Conservation (phyloP, 371 early-diverging fungal species). For the Basidiobolus meristosporus region DNA sequence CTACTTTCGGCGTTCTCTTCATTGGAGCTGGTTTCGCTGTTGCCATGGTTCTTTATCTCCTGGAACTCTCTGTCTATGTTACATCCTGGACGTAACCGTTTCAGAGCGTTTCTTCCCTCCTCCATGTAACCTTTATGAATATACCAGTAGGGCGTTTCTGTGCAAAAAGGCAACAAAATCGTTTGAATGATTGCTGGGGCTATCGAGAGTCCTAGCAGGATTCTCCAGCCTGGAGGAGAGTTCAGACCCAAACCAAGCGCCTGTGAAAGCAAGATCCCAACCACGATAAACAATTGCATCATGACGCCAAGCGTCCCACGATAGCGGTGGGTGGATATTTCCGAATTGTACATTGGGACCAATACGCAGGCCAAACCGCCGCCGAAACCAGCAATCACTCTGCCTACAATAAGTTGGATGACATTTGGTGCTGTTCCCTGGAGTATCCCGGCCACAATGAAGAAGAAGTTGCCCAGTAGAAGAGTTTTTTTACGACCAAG, state of each 20-base stretch:
- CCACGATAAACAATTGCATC: slow-evolving; percentile 60
- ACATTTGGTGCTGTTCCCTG: slow-evolving; percentile 29
- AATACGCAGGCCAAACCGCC: slow-evolving; percentile 61
- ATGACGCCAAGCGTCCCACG: slow-evolving; percentile 51
- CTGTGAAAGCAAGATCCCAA: slow-evolving; percentile 52
- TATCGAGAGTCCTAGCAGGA: slow-evolving; percentile 31
- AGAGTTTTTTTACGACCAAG: slow-evolving; percentile 52
- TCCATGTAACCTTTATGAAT: slow-evolving; percentile 27
- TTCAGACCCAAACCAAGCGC: slow-evolving; percentile 30
- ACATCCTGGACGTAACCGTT: slow-evolving; percentile 27
- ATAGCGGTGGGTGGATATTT: slow-evolving; percentile 44
- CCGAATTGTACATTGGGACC: slow-evolving; percentile 66
- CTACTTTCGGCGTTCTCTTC: not conserved
- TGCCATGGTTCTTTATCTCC: slow-evolving; percentile 32
- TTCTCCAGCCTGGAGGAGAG: slow-evolving; percentile 41
- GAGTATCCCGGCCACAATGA: slow-evolving; percentile 37
- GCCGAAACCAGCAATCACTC: slow-evolving; percentile 67
- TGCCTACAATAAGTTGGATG: slow-evolving; percentile 53
- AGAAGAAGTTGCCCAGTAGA: slow-evolving; percentile 33
- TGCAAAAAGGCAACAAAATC: slow-evolving; percentile 40
- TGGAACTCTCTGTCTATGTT: slow-evolving; percentile 34
- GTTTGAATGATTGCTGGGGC: slow-evolving; percentile 48
- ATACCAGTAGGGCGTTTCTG: slow-evolving; percentile 58
- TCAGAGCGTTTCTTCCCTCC: slow-evolving; percentile 30
- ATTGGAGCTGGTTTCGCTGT: too few relatives aligned